These are phyloP conservation scores for Kazachstania viticola DNA, from an alignment of 805 yeast species.

Conservation along the genomic window DNA sequence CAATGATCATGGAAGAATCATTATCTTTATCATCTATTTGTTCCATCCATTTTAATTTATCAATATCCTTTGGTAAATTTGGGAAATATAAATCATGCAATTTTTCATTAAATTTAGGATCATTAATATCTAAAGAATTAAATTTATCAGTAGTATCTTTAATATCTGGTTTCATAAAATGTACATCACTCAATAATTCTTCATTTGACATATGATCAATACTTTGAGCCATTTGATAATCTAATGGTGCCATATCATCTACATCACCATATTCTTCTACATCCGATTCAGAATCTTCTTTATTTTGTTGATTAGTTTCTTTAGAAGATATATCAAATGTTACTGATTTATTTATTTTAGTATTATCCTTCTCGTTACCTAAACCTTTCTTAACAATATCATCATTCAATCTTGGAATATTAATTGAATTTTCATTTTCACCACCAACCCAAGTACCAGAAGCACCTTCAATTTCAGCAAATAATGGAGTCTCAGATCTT, in stretches of 20 bases:
- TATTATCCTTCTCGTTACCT: slow-evolving; percentile 13
- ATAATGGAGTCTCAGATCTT: slow-evolving; percentile 27
- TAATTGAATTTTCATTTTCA: slow-evolving; percentile 8
- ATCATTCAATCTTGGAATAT: slow-evolving; percentile 18
- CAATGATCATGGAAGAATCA: slow-evolving; percentile 19
- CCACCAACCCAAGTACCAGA: slow-evolving; percentile 30
- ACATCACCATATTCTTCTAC: slow-evolving; percentile 34
- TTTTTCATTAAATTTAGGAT: slow-evolving; percentile 67
- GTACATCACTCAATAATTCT: slow-evolving; percentile 39
- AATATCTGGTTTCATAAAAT: slow-evolving; percentile 41
- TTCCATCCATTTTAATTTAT: slow-evolving; percentile 86
- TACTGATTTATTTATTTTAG: slow-evolving; percentile 10
- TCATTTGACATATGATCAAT: slow-evolving; percentile 33
- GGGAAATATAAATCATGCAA: slow-evolving; percentile 82
- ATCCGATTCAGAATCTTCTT: slow-evolving; percentile 5
- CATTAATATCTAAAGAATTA: slow-evolving; percentile 53
- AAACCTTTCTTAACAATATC: slow-evolving; percentile 22
- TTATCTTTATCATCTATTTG: slow-evolving; percentile 38
- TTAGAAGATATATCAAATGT: not conserved
- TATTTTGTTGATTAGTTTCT: not conserved
- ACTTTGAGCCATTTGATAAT: slow-evolving; percentile 36
- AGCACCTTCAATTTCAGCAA: slow-evolving; percentile 27
- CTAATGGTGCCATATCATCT: slow-evolving; percentile 41
- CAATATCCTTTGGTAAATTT: slow-evolving; percentile 72
- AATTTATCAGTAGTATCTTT: slow-evolving; percentile 26